Percentiles rank a stretch among this genome's conserved stretches.
Conservation (phyloP, 768 basidiomycete species). For the Boletales sp. region DNA sequence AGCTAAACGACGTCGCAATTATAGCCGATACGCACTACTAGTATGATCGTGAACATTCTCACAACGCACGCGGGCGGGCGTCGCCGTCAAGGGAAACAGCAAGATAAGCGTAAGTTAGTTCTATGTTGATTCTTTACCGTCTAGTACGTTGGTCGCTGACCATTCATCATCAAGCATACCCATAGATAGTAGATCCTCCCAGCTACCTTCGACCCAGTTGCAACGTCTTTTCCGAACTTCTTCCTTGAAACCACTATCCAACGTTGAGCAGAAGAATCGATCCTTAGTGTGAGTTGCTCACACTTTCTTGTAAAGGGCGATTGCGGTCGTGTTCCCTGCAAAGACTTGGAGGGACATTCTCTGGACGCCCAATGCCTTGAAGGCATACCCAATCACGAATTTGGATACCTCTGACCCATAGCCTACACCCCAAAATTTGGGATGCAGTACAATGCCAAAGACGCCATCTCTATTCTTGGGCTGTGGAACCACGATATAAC, state of each 20-base stretch:
- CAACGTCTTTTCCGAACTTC: constrained; percentile 30
- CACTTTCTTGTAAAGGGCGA: constrained; percentile 27
- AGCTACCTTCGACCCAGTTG: constrained; percentile 30
- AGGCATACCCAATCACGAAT: constrained; percentile 20
- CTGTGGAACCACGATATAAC: constrained; percentile 10
- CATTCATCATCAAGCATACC: constrained; percentile 33
- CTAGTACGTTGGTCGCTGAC: constrained; percentile 5
- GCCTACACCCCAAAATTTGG: constrained; percentile 24
- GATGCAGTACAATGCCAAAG: constrained; percentile 23
- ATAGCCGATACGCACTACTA: too few relatives aligned
- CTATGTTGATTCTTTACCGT: not conserved
- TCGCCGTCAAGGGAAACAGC: too few relatives aligned
- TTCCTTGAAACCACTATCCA: constrained; percentile 28
- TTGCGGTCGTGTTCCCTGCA: constrained; percentile 13
- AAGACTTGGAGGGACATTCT: constrained; percentile 21
- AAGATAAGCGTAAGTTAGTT: too few relatives aligned
- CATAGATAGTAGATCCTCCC: constrained; percentile 31
- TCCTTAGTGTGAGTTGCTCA: constrained; percentile 5
- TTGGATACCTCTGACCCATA: constrained; percentile 17
- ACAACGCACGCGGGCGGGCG: too few relatives aligned
- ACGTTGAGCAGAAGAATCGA: not conserved
- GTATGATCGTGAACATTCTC: too few relatives aligned
- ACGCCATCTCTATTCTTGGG: constrained; percentile 26
- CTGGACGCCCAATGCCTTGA: constrained; percentile 22
- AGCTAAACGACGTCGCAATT: too few relatives aligned